These are phyloP conservation scores for Cryptosporidium sp. DNA, from an alignment of 169 alveolate species.

Conservation along the genomic window DNA sequence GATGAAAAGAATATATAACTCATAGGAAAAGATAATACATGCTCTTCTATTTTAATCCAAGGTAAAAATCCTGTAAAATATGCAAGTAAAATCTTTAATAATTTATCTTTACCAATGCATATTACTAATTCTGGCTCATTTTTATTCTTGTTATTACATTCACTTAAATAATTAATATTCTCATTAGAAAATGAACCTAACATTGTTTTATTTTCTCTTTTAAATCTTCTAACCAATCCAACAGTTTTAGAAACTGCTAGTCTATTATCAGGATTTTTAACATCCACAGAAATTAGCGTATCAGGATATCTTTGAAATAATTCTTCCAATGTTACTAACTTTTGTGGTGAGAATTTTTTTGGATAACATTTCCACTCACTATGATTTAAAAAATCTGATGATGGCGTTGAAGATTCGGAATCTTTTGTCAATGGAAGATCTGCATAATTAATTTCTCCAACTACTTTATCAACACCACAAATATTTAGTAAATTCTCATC, in stretches of 20 bases:
- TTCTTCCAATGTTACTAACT: conserved; percentile 31
- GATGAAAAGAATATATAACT: conserved; percentile 56
- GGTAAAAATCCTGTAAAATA: conserved; percentile 60
- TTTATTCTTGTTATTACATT: neutral
- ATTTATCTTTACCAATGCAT: conserved; percentile 24
- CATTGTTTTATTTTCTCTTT: conserved; percentile 59
- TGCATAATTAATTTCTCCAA: conserved; percentile 20
- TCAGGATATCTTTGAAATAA: conserved; percentile 64
- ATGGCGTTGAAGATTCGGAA: conserved; percentile 36
- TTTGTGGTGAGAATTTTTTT: conserved; percentile 16
- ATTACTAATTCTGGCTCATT: conserved; percentile 15
- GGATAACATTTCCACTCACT: conserved; percentile 29
- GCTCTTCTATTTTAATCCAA: conserved; percentile 53
- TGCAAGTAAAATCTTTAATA: conserved; percentile 14
- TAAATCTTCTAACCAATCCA: conserved; percentile 37
- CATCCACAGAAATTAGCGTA: conserved; percentile 37
- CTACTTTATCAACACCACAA: conserved; percentile 51
- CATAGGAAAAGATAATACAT: conserved; percentile 63
- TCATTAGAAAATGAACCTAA: conserved; percentile 46
- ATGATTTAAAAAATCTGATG: conserved; percentile 51
- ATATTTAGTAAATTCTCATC: conserved; percentile 64
- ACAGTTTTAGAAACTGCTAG: conserved; percentile 43
- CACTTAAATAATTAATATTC: conserved; percentile 36
- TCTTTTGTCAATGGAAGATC: conserved; percentile 60
- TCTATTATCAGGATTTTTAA: conserved; percentile 45